A percentile compares a stretch with the other conserved stretches of the same genome.
These are phyloP conservation scores for Citrus unshiu DNA, from an alignment of 345 rosid genomes.

Conservation along the genomic window DNA sequence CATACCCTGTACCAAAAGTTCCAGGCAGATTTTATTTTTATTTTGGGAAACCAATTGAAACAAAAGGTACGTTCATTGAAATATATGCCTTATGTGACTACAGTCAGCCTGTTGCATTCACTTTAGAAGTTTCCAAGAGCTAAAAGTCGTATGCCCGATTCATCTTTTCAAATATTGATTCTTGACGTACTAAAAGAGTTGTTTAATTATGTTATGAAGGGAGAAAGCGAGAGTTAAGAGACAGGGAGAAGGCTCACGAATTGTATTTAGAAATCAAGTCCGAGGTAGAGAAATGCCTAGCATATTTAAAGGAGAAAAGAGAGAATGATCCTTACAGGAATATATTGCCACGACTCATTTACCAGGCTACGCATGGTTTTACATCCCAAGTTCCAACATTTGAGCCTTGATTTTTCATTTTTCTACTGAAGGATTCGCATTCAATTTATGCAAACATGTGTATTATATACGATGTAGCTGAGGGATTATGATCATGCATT, in stretches of 20 bases:
- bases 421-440: background rate
- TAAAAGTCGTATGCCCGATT: too few relatives aligned
- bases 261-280: constrained; percentile 48
- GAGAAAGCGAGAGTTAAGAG: constrained; percentile 42
- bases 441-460: background rate
- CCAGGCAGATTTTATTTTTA: constrained; percentile 49
- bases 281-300: constrained; percentile 53
- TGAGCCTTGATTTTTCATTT: constrained; percentile 31
- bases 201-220: constrained; percentile 20
- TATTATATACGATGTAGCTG: background rate
- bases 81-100: too few relatives aligned
- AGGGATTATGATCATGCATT: background rate
- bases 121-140: too few relatives aligned
- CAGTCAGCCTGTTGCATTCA: too few relatives aligned
- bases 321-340: constrained; percentile 61
- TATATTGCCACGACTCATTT: constrained; percentile 35
- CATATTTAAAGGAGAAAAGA: constrained; percentile 54
- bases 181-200: background rate
- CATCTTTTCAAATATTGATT: too few relatives aligned
- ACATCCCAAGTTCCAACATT: constrained; percentile 52
- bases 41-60: constrained; percentile 52
- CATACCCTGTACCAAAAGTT: constrained; percentile 37
- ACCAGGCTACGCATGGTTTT: constrained; percentile 42
- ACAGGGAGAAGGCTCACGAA: constrained; percentile 40
- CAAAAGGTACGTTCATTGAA: constrained; percentile 24